phyloP scores from a whole-genome alignment of 257 asterid species.

The Solanum chiquidenum region DNA sequence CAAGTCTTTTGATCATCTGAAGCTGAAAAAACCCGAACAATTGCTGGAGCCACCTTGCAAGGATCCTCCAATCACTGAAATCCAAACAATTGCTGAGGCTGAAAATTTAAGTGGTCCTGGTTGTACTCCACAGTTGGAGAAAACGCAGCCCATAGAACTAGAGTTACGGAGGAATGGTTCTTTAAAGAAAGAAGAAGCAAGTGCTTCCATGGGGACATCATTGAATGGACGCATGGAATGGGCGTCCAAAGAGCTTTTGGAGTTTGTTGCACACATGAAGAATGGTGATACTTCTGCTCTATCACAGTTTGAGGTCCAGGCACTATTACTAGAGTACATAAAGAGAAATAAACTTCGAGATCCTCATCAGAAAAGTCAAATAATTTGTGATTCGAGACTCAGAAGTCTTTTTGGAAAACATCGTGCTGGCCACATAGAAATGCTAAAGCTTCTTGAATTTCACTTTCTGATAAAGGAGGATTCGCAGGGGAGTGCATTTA shows the following conservation, averaged over 20 bases:
- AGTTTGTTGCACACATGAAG: constrained; percentile 66
- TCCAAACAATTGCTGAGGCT: neutral
- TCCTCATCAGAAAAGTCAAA: constrained; percentile 59
- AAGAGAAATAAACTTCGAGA: constrained; percentile 67
- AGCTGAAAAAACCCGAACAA: constrained; percentile 24
- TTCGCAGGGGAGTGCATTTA: constrained; percentile 22
- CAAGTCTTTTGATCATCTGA: constrained; percentile 24
- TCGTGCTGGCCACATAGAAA: constrained; percentile 63
- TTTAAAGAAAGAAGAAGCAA: constrained; percentile 7
- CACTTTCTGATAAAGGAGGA: constrained; percentile 57
- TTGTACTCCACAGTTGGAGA: constrained; percentile 25
- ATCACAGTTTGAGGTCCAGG: constrained; percentile 59
- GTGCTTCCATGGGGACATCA: neutral
- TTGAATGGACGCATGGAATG: constrained; percentile 26
- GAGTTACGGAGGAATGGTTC: constrained; percentile 1
- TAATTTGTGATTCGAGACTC: constrained; percentile 67
- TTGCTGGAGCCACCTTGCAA: constrained; percentile 5
- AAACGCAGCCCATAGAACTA: constrained; percentile 4
- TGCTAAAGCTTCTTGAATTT: constrained; percentile 74
- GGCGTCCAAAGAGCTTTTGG: constrained; percentile 73
- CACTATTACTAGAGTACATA: constrained; percentile 52
- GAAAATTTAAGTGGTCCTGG: neutral
- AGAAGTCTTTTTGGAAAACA: constrained; percentile 63
- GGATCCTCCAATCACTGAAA: neutral
- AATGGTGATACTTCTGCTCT: constrained; percentile 60